phyloP scores from a whole-genome alignment of 2,329 filamentous ascomycete genomes.

The Fusarium neocosmosporiellum region DNA sequence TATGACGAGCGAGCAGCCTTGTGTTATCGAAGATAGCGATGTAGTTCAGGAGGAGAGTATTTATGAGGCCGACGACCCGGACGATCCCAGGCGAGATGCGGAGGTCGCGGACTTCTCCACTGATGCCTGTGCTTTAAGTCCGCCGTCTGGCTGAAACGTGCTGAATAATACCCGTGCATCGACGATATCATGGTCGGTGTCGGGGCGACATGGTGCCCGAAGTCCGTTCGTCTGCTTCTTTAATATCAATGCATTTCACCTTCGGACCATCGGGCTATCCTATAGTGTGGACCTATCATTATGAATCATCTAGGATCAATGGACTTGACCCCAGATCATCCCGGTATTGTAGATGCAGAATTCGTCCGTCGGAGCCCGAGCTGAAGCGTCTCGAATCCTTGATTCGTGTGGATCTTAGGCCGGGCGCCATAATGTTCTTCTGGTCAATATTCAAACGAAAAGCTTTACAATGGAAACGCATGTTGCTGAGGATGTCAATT shows the following conservation, averaged over 20 bases:
- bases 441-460: not conserved
- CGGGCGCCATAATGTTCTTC: not conserved
- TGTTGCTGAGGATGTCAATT: not conserved
- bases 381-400: not conserved
- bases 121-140: not conserved
- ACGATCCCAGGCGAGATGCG: constrained; percentile 19
- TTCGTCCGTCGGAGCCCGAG: not conserved
- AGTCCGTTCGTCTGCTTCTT: constrained; percentile 16
- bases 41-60: not conserved
- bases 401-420: not conserved
- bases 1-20: not conserved
- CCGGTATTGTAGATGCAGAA: not conserved
- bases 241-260: not conserved
- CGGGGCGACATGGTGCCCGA: not conserved
- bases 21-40: not conserved
- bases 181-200: constrained; percentile 1
- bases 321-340: not conserved
- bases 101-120: constrained; percentile 20
- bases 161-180: constrained; percentile 31
- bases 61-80: constrained; percentile 10
- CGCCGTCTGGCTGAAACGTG: constrained; percentile 4
- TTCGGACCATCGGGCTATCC: constrained; percentile 12
- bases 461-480: not conserved
- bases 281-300: not conserved
- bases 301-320: constrained; percentile 13